Base-by-base conservation (phyloP, 768 basidiomycete species). In the Rubroboletus pulcherrimus region DNA sequence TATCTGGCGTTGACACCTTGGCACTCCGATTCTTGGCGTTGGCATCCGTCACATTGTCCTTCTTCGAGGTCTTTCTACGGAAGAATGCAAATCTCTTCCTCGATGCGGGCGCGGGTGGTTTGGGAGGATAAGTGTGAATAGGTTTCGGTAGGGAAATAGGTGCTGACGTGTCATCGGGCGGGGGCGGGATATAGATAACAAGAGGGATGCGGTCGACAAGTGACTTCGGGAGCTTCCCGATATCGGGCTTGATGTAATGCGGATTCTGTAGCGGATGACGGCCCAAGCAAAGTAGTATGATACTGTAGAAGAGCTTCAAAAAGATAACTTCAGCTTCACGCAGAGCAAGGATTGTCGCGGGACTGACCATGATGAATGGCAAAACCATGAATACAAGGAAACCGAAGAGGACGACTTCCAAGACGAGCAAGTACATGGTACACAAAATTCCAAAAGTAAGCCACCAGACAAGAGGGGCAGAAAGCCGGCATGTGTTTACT, bases 391-490 rank as follows among this genome's bases (percentile, higher is more conserved):
- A 87, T 33, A 93, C 84, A 11, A 91, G 74, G 56, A 92, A 75
- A 26, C 86, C 89, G 15, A 93, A 79, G 5, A 92, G 61, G 53
- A 92, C 68, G 47, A 93, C 84, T 69, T 93, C 84, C 40, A 83
- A 70, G 31, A 85, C 78, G 77, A 87, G 84, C 52, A 92, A 63
- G 65, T 93, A 93, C 75, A 89, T 84, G 40, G 89, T 82, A 71
- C 87, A 85, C 14, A 93, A 73, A 61, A 93, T 85, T 35, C 82
- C 86, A 67, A 93, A 91, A 21, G 81, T 83, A 44, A 92, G 81
- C 89, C 89, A 93, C 91, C 91, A 93, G 34, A 93, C 73, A 60
- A 91, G 87, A 8, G 91, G 91, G 12, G 91, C 81, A 0, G 86
- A 75, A 54, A 77, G 71, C 19, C 91, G 85, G 55, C 91, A 93